Base-by-base conservation (phyloP, 177 flowering plant genomes). In the Vitis hybrid region DNA sequence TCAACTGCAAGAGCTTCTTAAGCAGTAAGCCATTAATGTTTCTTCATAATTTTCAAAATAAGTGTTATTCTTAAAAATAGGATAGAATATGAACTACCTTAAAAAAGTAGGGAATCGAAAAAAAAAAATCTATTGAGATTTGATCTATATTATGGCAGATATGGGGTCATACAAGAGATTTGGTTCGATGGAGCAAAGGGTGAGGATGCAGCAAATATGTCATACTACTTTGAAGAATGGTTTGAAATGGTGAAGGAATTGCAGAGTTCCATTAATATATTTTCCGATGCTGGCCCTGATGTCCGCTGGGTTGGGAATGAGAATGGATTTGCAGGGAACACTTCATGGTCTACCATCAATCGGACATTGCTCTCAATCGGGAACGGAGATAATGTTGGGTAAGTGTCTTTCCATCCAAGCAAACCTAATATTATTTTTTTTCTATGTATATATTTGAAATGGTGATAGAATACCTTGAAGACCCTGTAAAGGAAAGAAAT, bases 111-210 rank as follows among this genome's bases (percentile, higher is more conserved):
- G 45, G 45, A 39, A 39, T 39, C 0, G 4, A 26, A 26, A 23
- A 0, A 26, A 26, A 26, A 26, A 26, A 26, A 26, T 2, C 0
- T 26, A 2, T 26, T 26, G 30, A 26, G 30, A 26, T 26, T 26
- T 26, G 30, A 26, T 26, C 30, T 26, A 3, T 26, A 26, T 39
- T 7, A 34, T 67, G 51, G 68, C 54, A 94, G 97, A 39, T 94
- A 94, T 83, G 97, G 97, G 23, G 78, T 78, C 71, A 81, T 94
- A 19, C 80, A 80, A 51, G 98, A 94, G 82, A 89, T 94, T 50
- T 93, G 98, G 98, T 94, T 94, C 45, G 98, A 94, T 72, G 98
- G 98, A 58, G 97, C 97, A 8, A 94, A 92, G 74, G 98, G 93
- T 0, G 7, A 85, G 7, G 82, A 91, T 69, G 91, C 91, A 6